A percentile compares a stretch with the other conserved stretches of the same genome.
Evolutionary conservation across 1,284 basidiomycete species (phyloP).

Genomic region (Ustilago cynodontis): DNA sequence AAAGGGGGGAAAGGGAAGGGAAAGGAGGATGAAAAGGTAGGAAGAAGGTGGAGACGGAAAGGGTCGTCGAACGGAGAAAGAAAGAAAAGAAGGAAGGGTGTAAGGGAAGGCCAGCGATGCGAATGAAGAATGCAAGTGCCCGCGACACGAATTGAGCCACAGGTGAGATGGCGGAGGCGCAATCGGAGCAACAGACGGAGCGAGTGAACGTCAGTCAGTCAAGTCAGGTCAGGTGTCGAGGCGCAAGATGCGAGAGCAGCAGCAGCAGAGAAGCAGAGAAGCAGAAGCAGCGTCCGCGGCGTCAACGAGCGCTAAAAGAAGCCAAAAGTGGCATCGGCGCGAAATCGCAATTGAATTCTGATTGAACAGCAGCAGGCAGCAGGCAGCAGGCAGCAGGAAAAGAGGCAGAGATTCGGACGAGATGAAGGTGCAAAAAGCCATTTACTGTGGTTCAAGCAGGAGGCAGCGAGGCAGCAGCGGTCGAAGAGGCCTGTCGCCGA

Average conservation of each 20-base stretch:
- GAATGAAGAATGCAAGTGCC: conserved; percentile 5
- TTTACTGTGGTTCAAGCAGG: not conserved
- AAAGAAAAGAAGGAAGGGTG: not conserved
- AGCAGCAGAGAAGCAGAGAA: not conserved
- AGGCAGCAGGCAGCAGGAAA: not conserved
- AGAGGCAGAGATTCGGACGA: conserved; percentile 20
- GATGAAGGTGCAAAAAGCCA: conserved; percentile 16
- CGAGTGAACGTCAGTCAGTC: not conserved
- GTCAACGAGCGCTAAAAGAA: not conserved
- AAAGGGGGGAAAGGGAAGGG: not conserved
- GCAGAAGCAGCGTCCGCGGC: not conserved
- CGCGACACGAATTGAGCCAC: conserved; percentile 5
- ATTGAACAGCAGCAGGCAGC: too few species aligned
- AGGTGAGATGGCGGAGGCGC: conserved; percentile 11
- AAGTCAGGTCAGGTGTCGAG: not conserved
- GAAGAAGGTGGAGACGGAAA: conserved; percentile 9
- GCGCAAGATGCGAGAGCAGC: not conserved
- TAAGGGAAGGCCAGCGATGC: not conserved
- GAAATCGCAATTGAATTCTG: not conserved
- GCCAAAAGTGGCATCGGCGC: conserved; percentile 12
- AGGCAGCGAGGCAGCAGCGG: not conserved
- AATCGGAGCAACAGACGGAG: not conserved
- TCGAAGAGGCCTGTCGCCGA: not conserved
- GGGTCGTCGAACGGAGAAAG: not conserved
- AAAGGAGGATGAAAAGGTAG: not conserved